Evolutionary conservation across 495 filamentous ascomycete species (phyloP), one percentile per base, ranked within the genome.

Genomic region (Endocarpon pusillum): DNA sequence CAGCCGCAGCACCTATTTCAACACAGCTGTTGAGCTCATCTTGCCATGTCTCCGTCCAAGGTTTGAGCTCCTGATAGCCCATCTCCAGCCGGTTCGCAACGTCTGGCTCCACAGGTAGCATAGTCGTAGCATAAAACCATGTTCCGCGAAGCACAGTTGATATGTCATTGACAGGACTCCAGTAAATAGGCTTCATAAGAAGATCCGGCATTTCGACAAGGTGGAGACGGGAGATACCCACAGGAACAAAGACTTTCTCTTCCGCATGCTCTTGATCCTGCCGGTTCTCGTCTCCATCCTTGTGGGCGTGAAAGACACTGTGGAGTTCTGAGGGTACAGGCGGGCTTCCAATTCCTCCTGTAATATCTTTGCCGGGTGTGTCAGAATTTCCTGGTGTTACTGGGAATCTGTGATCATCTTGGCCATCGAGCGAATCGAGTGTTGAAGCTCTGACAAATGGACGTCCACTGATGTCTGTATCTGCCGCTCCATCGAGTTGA

Each of bases 121-220:
- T 91, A 3, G 81, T 84, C 46, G 94, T 84, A 47, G 75, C 78
- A 52, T 94, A 96, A 48, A 97, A 96, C 89, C 89, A 97, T 0
- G 89, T 96, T 1, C 81, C 85, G 25, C 89, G 70, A 46, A 80
- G 57, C 5, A 94, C 86, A 7, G 65, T 61, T 6, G 81, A 76
- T 11, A 93, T 67, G 47, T 97, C 89, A 42, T 92, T 81, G 15
- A 94, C 67, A n/a, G 89, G 87, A 21, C 75, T 84, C 89, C 89
- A 97, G 45, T 97, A 97, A 25, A 96, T 94, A 0, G 89, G 89
- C 50, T 86, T 78, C 85, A 97, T 94, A 56, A 62, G 61, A 10
- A 71, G 36, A 36, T 53, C 58, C 31, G 67, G 66, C 30, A 71
- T 38, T 35, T 68, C 60, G 3, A 71, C 67, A 15, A 71, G 41